Percentiles rank a stretch among this genome's conserved stretches.
These are phyloP conservation scores for Paraleonurus japonicus DNA, from an alignment of 257 asterid species.

Conservation along the genomic window DNA sequence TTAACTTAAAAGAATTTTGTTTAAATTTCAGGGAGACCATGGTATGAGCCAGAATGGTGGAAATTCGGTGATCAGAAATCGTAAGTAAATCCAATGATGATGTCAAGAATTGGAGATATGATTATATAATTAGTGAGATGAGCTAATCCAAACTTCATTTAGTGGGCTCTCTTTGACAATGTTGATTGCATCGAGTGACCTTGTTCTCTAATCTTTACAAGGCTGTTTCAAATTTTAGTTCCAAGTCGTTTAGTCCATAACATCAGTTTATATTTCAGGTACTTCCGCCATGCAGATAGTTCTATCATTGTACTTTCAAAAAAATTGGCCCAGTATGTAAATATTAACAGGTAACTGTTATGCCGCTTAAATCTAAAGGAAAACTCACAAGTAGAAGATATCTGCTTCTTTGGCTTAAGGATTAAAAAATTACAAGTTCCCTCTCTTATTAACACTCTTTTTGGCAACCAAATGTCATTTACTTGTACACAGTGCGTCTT, in stretches of 20 bases:
- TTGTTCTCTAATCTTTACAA: background rate
- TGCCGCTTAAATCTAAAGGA: background rate
- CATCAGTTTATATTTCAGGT: conserved; percentile 48
- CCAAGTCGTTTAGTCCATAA: conserved; percentile 21
- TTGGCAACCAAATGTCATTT: background rate
- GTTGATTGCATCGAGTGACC: conserved; percentile 11
- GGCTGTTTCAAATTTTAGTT: background rate
- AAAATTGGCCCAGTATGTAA: conserved; percentile 69
- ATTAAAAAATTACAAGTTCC: background rate
- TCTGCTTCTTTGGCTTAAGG: background rate
- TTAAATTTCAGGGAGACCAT: conserved; percentile 62
- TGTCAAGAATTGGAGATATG: background rate
- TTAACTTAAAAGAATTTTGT: conserved; percentile 22
- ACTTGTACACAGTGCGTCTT: conserved; percentile 61
- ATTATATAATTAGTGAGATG: background rate
- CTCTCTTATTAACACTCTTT: background rate
- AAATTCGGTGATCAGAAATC: conserved; percentile 92
- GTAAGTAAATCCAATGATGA: conserved; percentile 48
- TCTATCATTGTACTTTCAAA: conserved; percentile 63
- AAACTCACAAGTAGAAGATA: background rate
- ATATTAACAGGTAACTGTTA: conserved; percentile 72
- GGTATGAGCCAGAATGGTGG: conserved; percentile 99
- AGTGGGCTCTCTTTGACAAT: background rate
- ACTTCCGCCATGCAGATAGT: conserved; percentile 89
- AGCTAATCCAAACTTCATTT: background rate